Evolutionary conservation across 2,329 filamentous ascomycete genomes (phyloP).

Genomic region (Ophiosphaerella narmari): DNA sequence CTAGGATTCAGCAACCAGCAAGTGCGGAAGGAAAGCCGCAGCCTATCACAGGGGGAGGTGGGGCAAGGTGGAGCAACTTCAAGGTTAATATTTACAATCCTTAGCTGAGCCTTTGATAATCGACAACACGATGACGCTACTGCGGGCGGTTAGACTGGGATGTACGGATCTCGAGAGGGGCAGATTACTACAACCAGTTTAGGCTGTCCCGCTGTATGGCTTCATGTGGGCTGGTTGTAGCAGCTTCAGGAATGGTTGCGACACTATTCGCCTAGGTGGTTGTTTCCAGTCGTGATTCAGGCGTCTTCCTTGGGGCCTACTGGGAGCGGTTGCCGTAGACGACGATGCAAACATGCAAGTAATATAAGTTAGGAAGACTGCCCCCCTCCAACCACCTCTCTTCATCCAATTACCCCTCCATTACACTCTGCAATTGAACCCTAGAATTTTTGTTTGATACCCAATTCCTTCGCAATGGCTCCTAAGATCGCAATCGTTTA

Average conservation of each 20-base stretch:
- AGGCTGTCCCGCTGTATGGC: neutral
- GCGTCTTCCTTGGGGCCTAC: too few relatives aligned
- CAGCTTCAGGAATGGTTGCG: too few relatives aligned
- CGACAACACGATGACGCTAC: constrained; percentile 9
- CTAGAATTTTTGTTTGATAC: constrained; percentile 17
- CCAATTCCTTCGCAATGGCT: constrained; percentile 63
- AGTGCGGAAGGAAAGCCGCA: too few relatives aligned
- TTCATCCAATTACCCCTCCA: constrained; percentile 2
- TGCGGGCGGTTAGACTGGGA: neutral
- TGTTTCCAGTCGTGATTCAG: neutral
- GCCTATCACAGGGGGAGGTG: too few relatives aligned
- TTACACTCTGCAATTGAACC: neutral
- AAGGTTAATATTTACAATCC: constrained; percentile 11
- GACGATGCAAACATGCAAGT: neutral
- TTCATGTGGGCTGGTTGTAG: neutral
- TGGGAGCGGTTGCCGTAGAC: too few relatives aligned
- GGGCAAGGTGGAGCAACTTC: neutral
- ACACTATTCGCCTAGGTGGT: neutral
- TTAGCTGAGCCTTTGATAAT: constrained; percentile 21
- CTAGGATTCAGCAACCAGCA: too few relatives aligned
- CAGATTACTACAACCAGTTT: neutral
- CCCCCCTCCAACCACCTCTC: neutral
- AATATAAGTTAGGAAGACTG: constrained; percentile 7
- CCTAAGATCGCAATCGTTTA: constrained; percentile 91
- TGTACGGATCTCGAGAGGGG: neutral